Percentiles rank a stretch among this genome's conserved stretches.
These are phyloP conservation scores for Schizothecium vesticola DNA, from an alignment of 495 filamentous ascomycete species.

Conservation along the genomic window DNA sequence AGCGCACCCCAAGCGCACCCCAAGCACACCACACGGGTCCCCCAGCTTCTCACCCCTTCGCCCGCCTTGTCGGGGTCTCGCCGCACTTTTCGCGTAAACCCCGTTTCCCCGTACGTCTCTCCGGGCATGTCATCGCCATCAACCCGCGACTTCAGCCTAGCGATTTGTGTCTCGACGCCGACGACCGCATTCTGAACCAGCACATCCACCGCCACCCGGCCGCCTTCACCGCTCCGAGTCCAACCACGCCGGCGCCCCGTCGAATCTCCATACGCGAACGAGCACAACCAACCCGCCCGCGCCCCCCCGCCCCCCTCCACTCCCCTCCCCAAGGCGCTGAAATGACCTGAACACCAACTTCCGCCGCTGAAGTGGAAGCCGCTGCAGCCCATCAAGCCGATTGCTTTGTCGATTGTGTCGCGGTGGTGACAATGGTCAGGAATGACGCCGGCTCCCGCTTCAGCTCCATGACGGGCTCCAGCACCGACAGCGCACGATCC, in stretches of 20 bases:
- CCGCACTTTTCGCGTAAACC: conserved; percentile 7
- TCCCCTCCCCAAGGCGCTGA: conserved; percentile 2
- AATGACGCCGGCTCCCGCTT: conserved; percentile 51
- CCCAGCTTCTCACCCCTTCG: not conserved
- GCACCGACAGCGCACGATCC: conserved; percentile 54
- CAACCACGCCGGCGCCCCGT: not conserved
- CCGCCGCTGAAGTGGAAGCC: conserved; percentile 22
- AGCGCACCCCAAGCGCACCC: not conserved
- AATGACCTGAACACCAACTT: conserved; percentile 25
- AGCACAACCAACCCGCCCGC: not conserved
- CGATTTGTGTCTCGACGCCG: not conserved
- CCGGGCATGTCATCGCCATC: not conserved
- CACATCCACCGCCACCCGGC: no score
- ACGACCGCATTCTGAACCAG: not conserved
- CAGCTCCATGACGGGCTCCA: conserved; percentile 59
- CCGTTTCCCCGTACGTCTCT: not conserved
- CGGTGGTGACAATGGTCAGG: conserved; percentile 51
- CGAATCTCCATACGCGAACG: not conserved
- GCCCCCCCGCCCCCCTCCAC: not conserved
- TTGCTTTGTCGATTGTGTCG: conserved; percentile 22
- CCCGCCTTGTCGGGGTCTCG: not conserved
- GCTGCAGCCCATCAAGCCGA: conserved; percentile 18
- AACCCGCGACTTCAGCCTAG: not conserved
- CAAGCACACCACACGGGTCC: not conserved
- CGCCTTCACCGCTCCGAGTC: not conserved